Evolutionary conservation across 257 asterid genomes (phyloP).

Genomic region (Scutellaria baicalensis): DNA sequence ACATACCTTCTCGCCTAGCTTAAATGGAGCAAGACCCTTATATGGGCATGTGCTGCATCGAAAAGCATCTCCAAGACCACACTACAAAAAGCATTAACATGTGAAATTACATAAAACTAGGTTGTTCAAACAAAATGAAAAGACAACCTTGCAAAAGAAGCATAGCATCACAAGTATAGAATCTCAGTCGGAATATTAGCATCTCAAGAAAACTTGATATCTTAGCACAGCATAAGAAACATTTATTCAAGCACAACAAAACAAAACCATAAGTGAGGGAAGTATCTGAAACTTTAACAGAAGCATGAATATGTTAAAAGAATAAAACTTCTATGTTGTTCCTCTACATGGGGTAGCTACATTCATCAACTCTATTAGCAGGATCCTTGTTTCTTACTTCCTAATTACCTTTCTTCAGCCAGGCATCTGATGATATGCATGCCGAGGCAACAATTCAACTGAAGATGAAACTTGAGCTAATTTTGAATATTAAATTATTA

Average conservation of each 20-base stretch:
- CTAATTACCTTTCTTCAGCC: neutral
- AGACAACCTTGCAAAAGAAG: neutral
- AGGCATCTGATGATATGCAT: neutral
- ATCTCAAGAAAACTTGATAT: neutral
- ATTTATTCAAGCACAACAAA: neutral
- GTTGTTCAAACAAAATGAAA: neutral
- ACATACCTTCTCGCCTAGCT: conserved; percentile 85
- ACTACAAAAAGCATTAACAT: conserved; percentile 32
- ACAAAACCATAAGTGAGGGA: neutral
- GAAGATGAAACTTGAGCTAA: neutral
- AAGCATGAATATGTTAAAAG: neutral
- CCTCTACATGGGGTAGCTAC: neutral
- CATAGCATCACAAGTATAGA: neutral
- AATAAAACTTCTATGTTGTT: neutral
- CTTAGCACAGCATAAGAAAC: neutral
- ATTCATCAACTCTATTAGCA: neutral
- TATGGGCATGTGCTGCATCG: conserved; percentile 93
- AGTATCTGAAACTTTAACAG: neutral
- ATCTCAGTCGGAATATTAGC: neutral
- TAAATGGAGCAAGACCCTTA: conserved; percentile 85
- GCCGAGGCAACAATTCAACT: neutral
- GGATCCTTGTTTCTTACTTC: neutral
- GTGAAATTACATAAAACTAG: neutral
- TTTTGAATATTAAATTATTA: neutral
- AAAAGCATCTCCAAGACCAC: conserved; percentile 97